Evolutionary conservation across 768 basidiomycete genomes (phyloP), one percentile per base, ranked within the genome.

Genomic region (Royoungia palumana): DNA sequence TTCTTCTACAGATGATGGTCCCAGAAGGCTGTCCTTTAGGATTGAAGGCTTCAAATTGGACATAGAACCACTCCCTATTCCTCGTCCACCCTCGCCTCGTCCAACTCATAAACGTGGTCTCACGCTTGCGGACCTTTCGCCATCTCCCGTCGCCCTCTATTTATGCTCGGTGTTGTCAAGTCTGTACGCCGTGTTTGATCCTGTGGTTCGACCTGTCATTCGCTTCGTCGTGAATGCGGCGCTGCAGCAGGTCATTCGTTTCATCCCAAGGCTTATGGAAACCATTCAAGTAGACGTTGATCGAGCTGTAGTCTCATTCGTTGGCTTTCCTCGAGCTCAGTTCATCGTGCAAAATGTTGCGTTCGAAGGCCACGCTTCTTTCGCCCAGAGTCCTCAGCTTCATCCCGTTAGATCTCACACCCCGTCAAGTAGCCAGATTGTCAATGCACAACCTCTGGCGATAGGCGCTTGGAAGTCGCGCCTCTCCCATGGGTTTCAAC

Each of bases 231-330:
- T 83, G 25, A 77, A 83, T 13, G 70, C 74, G 5, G 67, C 68
- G 45, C 72, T 89, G 24, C 81, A 81, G 20, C 61, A 82, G 49
- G 64, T 77, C 49, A 85, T 89, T 53, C 75, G 75, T 42, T 79
- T 77, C 66, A 72, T 89, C 2, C 88, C 87, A n/a, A 72, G 74
- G 44, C 74, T 89, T 41, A 82, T 81, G 27, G 82, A 84, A 54
- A 77, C 80, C 0, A 63, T 89, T 21, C 80, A 83, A 41, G 81
- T 89, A 36, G 87, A 89, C 49, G 62, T 89, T 2, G 77, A 81
- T 55, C 73, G 75, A 16, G 76, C 78, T 4, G 65, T 73, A 4
- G 55, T 88, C 17, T 76, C 75, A 3, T 78, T 81, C 35, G 60
- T 75, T 12, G 77, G 76, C 22, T 57, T 78, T 13, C 76, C 79